phyloP scores from a whole-genome alignment of 306 rosid genomes.

The Geum urbanum region DNA sequence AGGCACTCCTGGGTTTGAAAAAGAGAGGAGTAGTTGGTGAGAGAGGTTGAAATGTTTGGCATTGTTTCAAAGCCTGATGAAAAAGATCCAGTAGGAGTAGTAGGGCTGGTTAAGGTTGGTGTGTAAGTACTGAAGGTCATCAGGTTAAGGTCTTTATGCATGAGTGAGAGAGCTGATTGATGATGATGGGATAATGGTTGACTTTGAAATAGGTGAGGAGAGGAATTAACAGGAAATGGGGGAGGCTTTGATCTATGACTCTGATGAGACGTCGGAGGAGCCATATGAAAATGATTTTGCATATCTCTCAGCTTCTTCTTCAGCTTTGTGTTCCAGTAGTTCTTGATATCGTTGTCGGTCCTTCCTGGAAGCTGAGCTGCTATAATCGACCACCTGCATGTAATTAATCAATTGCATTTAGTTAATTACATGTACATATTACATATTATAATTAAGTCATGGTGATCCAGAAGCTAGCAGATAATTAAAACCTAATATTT shows the following conservation, averaged over 20 bases:
- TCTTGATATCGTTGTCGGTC: conserved; percentile 92
- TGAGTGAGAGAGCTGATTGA: conserved; percentile 19
- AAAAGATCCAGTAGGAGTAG: conserved; percentile 23
- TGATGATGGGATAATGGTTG: conserved; percentile 9
- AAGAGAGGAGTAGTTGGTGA: conserved; percentile 29
- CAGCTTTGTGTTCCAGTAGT: conserved; percentile 95
- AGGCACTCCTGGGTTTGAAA: conserved; percentile 44
- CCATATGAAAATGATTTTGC: conserved; percentile 24
- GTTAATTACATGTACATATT: neutral
- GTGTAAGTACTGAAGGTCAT: conserved; percentile 7
- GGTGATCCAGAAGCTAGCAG: conserved; percentile 7
- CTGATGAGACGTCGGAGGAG: conserved; percentile 1
- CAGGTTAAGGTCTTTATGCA: conserved; percentile 21
- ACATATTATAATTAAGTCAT: neutral
- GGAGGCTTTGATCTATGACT: conserved; percentile 21
- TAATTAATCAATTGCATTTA: neutral
- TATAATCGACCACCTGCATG: conserved; percentile 83
- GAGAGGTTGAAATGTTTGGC: conserved; percentile 25
- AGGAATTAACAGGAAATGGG: conserved; percentile 19
- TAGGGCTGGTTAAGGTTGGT: conserved; percentile 18
- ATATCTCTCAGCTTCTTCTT: conserved; percentile 76
- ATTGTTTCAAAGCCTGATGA: conserved; percentile 29
- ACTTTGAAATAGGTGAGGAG: conserved; percentile 8
- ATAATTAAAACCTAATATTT: neutral
- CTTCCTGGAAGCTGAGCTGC: conserved; percentile 89